These are phyloP conservation scores for Anisodus tanguticus DNA, from an alignment of 257 asterid species.

Conservation along the genomic window DNA sequence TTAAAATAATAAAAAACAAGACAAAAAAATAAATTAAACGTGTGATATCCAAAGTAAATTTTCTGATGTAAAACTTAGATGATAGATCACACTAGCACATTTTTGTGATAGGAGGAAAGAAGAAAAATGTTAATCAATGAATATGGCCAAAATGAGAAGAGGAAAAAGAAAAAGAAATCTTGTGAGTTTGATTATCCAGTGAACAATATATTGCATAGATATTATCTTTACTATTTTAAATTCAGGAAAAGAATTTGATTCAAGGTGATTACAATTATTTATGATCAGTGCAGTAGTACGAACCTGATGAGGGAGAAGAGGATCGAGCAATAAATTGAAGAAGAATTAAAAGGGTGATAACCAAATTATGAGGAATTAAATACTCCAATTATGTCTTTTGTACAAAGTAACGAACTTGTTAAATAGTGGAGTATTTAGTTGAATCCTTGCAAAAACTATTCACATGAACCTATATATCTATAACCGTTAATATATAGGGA, in stretches of 20 bases:
- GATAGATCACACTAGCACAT: neutral
- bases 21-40: neutral
- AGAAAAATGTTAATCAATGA: neutral
- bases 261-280: neutral
- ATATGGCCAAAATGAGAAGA: neutral
- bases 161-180: neutral
- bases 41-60: neutral
- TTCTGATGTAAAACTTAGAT: slow-evolving; percentile 3
- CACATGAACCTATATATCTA: neutral
- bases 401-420: neutral
- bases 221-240: neutral
- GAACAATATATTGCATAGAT: neutral
- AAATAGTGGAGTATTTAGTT: neutral
- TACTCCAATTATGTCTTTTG: no score
- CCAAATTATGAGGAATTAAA: slow-evolving; percentile 4
- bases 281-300: neutral
- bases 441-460: neutral
- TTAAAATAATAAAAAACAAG: neutral
- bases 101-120: neutral
- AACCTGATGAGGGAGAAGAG: neutral
- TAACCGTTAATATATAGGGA: no score
- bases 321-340: neutral
- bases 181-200: neutral
- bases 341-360: neutral
- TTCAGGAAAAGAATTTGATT: neutral